These are phyloP conservation scores for Salisapilia sapeloensis DNA, from an alignment of 352 stramenopile species.

Conservation along the genomic window DNA sequence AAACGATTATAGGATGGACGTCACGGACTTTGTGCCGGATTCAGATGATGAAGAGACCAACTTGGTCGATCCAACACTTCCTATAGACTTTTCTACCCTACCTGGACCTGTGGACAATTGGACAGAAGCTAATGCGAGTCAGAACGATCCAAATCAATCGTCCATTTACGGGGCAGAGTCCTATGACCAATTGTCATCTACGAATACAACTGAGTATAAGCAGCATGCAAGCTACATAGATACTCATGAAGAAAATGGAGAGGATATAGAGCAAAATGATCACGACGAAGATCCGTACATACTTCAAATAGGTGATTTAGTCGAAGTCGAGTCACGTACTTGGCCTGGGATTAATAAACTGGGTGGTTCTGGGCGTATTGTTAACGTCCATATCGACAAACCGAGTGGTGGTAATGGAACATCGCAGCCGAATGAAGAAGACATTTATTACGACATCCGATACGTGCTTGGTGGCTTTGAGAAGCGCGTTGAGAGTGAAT, in stretches of 20 bases:
- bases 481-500: constrained; percentile 48
- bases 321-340: constrained; percentile 53
- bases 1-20: constrained; percentile 25
- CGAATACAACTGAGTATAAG: background rate
- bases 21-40: constrained; percentile 30
- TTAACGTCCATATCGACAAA: constrained; percentile 15
- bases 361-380: constrained; percentile 44
- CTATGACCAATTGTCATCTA: background rate
- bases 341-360: constrained; percentile 82
- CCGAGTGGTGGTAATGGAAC: constrained; percentile 7
- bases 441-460: constrained; percentile 59
- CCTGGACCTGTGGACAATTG: constrained; percentile 1
- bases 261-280: background rate
- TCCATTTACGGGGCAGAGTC: background rate
- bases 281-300: constrained; percentile 1
- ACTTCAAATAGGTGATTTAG: constrained; percentile 20
- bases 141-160: background rate
- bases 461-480: constrained; percentile 73
- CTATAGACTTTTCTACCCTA: background rate
- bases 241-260: background rate
- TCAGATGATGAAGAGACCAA: constrained; percentile 21
- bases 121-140: background rate
- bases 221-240: background rate
- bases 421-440: too few species aligned
- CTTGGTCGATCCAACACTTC: constrained; percentile 2